A percentile compares a stretch with the other conserved stretches of the same genome.
Evolutionary conservation across 495 filamentous ascomycete genomes (phyloP).

Genomic region (Mycothermus thermophilus): DNA sequence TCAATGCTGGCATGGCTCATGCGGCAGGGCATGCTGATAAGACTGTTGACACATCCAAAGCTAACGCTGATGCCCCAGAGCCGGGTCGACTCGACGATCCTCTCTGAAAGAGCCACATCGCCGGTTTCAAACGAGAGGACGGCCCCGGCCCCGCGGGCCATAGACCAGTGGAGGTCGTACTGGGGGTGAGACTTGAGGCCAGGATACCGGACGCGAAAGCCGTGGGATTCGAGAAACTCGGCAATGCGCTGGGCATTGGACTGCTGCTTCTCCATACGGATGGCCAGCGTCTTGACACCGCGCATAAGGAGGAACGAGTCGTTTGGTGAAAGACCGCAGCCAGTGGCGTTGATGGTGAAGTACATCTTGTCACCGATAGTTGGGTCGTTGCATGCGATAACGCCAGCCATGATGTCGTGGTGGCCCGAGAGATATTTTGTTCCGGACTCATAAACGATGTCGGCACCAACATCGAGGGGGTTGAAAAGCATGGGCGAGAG

Average conservation of each 20-base stretch:
- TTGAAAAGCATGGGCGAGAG: slow-evolving; percentile 85
- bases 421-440: slow-evolving; percentile 97
- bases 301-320: slow-evolving; percentile 92
- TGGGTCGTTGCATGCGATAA: slow-evolving; percentile 76
- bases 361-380: slow-evolving; percentile 76
- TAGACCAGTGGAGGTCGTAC: slow-evolving; percentile 87
- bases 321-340: slow-evolving; percentile 85
- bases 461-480: slow-evolving; percentile 84
- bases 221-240: slow-evolving; percentile 77
- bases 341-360: slow-evolving; percentile 91
- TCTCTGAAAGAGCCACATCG: slow-evolving; percentile 62
- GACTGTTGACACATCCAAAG: slow-evolving; percentile 93
- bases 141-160: slow-evolving; percentile 85
- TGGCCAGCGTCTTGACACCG: slow-evolving; percentile 88
- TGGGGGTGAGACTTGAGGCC: slow-evolving; percentile 89
- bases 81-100: slow-evolving; percentile 83
- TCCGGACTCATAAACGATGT: slow-evolving; percentile 92
- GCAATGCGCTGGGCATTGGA: slow-evolving; percentile 80
- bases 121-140: slow-evolving; percentile 95
- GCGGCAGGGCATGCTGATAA: slow-evolving; percentile 97
- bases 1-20: slow-evolving; percentile 99
- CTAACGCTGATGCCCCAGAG: slow-evolving; percentile 92
- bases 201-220: slow-evolving; percentile 90
- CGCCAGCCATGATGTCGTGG: slow-evolving; percentile 97
- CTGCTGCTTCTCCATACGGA: slow-evolving; percentile 98